These are phyloP conservation scores for Vigna mungo DNA, from an alignment of 306 rosid species.

Conservation along the genomic window DNA sequence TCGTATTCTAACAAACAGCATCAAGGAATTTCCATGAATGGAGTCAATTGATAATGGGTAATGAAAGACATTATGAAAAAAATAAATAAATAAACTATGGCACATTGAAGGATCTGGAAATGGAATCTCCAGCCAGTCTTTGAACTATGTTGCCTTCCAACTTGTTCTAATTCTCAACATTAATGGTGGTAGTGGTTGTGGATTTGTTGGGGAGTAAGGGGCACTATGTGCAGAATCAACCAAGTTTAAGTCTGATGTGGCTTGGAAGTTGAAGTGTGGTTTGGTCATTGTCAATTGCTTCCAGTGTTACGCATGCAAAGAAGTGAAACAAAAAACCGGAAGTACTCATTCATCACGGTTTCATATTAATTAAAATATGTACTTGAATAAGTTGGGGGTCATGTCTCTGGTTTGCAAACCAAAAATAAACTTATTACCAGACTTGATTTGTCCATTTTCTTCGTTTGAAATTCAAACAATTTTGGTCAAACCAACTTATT, in stretches of 20 bases:
- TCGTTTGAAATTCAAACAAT: neutral
- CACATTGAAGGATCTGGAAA: neutral
- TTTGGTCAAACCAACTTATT: neutral
- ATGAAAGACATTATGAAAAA: neutral
- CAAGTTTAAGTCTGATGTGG: neutral
- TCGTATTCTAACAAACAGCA: neutral
- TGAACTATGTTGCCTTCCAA: neutral
- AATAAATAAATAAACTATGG: neutral
- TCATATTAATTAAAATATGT: neutral
- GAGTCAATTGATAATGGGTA: neutral
- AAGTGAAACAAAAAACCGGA: neutral
- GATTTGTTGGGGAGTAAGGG: neutral
- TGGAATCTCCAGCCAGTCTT: neutral
- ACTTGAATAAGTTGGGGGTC: neutral
- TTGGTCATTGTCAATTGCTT: neutral
- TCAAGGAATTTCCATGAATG: neutral
- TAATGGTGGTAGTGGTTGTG: neutral
- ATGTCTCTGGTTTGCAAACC: neutral
- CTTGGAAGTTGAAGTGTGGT: neutral
- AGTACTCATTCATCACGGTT: neutral
- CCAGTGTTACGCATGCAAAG: neutral
- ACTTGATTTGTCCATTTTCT: neutral
- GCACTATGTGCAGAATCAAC: neutral
- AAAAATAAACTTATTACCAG: neutral
- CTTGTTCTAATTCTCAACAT: neutral